A percentile compares a stretch with the other conserved stretches of the same genome.
Evolutionary conservation across 305 asterid genomes (phyloP).

Genomic region (Euphrasia arctica): DNA sequence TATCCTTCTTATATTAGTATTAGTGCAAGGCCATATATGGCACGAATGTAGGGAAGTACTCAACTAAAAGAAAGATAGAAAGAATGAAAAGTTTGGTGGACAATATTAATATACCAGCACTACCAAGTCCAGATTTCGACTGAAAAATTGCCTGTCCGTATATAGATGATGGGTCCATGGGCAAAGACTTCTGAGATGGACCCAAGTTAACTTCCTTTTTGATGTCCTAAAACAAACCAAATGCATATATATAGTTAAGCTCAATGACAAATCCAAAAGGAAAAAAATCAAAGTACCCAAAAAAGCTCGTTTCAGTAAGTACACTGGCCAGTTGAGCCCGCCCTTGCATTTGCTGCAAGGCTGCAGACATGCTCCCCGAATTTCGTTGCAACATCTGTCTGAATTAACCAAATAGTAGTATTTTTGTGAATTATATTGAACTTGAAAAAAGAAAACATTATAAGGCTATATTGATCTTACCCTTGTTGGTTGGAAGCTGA

Average conservation of each 20-base stretch:
- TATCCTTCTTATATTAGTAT: neutral
- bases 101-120: conserved; percentile 51
- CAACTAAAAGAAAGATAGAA: neutral
- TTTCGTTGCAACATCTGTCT: conserved; percentile 76
- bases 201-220: conserved; percentile 72
- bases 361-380: conserved; percentile 68
- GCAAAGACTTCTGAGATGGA: conserved; percentile 57
- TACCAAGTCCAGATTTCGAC: conserved; percentile 82
- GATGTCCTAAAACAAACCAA: conserved; percentile 49
- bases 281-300: neutral
- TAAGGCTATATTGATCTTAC: conserved; percentile 34
- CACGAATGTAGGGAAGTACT: neutral
- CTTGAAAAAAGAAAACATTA: neutral
- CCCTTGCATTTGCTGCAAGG: conserved; percentile 88
- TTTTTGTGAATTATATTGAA: neutral
- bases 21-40: neutral
- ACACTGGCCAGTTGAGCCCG: conserved; percentile 67
- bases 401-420: conserved; percentile 34
- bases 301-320: conserved; percentile 28
- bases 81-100: neutral
- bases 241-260: conserved; percentile 6
- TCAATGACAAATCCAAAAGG: conserved; percentile 8
- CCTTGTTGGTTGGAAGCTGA: conserved; percentile 80
- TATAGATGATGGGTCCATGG: conserved; percentile 79
- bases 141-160: conserved; percentile 87